Percentiles rank a stretch among this genome's conserved stretches.
Conservation (phyloP, 1,284 basidiomycete species). For the Xerocomus nothofagi region DNA sequence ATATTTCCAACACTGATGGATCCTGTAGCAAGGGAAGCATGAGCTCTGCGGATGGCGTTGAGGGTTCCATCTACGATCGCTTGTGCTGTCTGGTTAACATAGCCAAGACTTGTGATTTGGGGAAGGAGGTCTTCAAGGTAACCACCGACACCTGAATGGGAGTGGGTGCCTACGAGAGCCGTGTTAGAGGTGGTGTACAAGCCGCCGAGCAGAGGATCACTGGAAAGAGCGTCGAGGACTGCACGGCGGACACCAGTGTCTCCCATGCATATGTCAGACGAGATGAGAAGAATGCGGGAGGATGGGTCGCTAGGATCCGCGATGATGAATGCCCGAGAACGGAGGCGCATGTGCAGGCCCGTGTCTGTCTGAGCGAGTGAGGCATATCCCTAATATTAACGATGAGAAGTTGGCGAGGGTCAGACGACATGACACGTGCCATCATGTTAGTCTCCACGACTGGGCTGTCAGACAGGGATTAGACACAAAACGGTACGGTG, state of each 20-base stretch:
- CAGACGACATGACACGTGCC: constrained; percentile 39
- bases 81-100: constrained; percentile 65
- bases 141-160: constrained; percentile 77
- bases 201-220: constrained; percentile 50
- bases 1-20: constrained; percentile 66
- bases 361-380: constrained; percentile 67
- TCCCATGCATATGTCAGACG: constrained; percentile 79
- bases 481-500: neutral
- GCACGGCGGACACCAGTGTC: constrained; percentile 75
- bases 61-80: constrained; percentile 74
- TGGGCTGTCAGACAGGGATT: constrained; percentile 43
- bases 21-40: constrained; percentile 60
- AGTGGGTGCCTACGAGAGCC: constrained; percentile 77
- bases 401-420: neutral
- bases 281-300: constrained; percentile 73
- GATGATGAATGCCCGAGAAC: constrained; percentile 75
- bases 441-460: constrained; percentile 79
- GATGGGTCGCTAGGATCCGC: constrained; percentile 45
- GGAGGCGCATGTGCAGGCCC: constrained; percentile 78
- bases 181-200: constrained; percentile 72
- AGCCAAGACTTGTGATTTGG: constrained; percentile 73
- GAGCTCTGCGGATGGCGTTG: constrained; percentile 66
- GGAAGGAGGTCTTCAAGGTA: constrained; percentile 78
- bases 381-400: constrained; percentile 65
- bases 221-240: constrained; percentile 58